Conservation (phyloP, 345 rosid species). For the Bretschneidera sinensis region DNA sequence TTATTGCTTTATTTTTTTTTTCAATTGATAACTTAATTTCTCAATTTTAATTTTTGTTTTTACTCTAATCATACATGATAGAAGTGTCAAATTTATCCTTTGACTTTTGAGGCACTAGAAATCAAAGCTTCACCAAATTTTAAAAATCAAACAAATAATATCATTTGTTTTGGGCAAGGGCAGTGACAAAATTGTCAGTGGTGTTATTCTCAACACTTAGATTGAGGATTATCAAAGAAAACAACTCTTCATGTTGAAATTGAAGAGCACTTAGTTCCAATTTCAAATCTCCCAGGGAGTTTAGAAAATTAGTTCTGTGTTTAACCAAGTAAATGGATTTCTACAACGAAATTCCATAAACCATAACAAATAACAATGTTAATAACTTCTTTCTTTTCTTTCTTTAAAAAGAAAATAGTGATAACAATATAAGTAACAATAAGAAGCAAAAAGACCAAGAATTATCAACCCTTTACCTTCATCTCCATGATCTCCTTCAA, state of each 20-base stretch:
- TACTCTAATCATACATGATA: too few relatives aligned
- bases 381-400: too few relatives aligned
- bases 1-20: too few relatives aligned
- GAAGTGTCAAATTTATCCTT: too few relatives aligned
- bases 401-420: too few relatives aligned
- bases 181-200: not conserved
- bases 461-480: constrained; percentile 30
- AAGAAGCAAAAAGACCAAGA: constrained; percentile 5
- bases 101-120: too few relatives aligned
- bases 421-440: not conserved
- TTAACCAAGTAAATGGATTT: not conserved
- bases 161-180: too few relatives aligned
- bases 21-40: too few relatives aligned
- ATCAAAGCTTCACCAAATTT: too few relatives aligned
- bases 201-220: not conserved
- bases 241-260: not conserved
- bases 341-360: not conserved
- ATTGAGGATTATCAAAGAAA: not conserved
- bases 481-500: constrained; percentile 59
- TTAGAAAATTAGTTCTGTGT: not conserved
- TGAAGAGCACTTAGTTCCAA: not conserved
- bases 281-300: not conserved
- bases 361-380: not conserved
- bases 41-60: too few relatives aligned
- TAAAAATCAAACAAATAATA: too few relatives aligned